phyloP scores from a whole-genome alignment of 2,329 filamentous ascomycete genomes.

The Colletotrichum ledebouriae region DNA sequence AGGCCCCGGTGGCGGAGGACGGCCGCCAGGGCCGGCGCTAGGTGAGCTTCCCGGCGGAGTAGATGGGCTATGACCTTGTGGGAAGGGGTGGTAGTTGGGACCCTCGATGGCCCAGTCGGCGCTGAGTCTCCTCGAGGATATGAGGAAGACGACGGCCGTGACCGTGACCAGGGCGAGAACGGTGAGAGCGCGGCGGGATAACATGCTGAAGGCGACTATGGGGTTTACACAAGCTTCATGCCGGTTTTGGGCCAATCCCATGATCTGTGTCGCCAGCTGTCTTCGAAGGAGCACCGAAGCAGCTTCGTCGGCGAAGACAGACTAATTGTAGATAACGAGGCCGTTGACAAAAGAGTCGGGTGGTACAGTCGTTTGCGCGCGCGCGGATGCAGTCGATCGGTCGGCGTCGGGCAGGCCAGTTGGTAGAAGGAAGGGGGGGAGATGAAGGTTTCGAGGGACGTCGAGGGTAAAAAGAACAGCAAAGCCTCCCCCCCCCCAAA shows the following conservation, averaged over 20 bases:
- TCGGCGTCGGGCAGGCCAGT: not conserved
- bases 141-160: constrained; percentile 50
- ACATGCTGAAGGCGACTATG: constrained; percentile 43
- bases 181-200: constrained; percentile 48
- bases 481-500: not conserved
- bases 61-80: constrained; percentile 26
- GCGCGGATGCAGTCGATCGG: not conserved
- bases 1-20: constrained; percentile 6
- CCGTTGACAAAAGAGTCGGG: not conserved
- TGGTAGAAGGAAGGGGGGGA: not conserved
- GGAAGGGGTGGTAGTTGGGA: constrained; percentile 46
- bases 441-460: not conserved
- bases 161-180: constrained; percentile 47
- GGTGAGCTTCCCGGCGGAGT: constrained; percentile 31
- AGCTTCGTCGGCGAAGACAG: not conserved
- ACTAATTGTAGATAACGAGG: not conserved
- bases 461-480: constrained; percentile 4
- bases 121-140: constrained; percentile 51
- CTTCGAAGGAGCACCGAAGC: not conserved
- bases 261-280: constrained; percentile 11
- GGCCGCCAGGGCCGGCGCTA: constrained; percentile 38
- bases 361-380: not conserved
- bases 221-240: constrained; percentile 37
- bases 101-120: constrained; percentile 49
- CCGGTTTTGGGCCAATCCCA: constrained; percentile 37